These are phyloP conservation scores for Fusarium equiseti DNA, from an alignment of 2,329 filamentous ascomycete genomes.

Conservation along the genomic window DNA sequence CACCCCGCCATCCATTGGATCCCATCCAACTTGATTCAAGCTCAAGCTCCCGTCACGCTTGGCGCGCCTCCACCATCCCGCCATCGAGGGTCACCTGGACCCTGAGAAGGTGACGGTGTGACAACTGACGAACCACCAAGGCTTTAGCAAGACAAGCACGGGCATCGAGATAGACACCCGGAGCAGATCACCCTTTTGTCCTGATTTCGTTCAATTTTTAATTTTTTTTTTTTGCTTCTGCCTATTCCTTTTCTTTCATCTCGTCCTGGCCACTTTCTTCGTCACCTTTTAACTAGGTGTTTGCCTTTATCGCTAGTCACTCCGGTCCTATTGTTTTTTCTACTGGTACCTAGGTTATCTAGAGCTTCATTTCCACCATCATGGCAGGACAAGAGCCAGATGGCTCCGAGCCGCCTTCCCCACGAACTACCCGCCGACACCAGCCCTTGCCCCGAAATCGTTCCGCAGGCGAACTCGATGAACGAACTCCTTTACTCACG, in stretches of 20 bases:
- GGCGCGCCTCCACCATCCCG: constrained; percentile 31
- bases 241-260: constrained; percentile 15
- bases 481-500: constrained; percentile 59
- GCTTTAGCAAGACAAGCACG: constrained; percentile 27
- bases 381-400: constrained; percentile 51
- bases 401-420: constrained; percentile 52
- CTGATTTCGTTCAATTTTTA: background rate
- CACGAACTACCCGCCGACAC: constrained; percentile 49
- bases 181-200: constrained; percentile 12
- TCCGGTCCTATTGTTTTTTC: background rate
- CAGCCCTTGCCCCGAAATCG: constrained; percentile 44
- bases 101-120: constrained; percentile 42
- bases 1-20: constrained; percentile 29
- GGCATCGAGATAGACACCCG: constrained; percentile 26
- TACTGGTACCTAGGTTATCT: background rate
- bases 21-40: constrained; percentile 16
- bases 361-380: constrained; percentile 13
- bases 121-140: constrained; percentile 37
- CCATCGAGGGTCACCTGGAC: constrained; percentile 41
- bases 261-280: background rate
- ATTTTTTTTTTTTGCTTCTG: background rate
- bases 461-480: constrained; percentile 54
- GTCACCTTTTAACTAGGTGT: background rate
- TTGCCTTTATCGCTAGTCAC: constrained; percentile 2
- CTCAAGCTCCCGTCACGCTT: constrained; percentile 35